phyloP scores from a whole-genome alignment of 2,329 filamentous ascomycete genomes.

The Diaporthe sp. region DNA sequence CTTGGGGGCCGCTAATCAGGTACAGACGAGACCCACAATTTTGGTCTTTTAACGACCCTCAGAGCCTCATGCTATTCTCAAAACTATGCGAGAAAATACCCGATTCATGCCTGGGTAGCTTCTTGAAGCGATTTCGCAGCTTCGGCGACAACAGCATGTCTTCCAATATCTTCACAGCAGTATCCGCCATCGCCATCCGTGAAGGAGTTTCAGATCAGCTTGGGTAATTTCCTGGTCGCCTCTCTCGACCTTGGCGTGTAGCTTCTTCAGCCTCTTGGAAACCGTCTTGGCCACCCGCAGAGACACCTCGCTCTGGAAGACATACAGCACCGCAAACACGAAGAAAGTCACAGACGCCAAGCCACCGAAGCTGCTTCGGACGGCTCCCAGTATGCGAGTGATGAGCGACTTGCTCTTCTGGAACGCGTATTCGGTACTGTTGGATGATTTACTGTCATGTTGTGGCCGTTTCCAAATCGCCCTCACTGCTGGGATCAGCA shows the following conservation, averaged over 20 bases:
- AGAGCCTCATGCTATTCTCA: background rate
- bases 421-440: slow-evolving; percentile 71
- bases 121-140: background rate
- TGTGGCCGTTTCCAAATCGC: slow-evolving; percentile 61
- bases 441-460: slow-evolving; percentile 55
- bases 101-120: background rate
- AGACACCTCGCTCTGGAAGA: slow-evolving; percentile 71
- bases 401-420: slow-evolving; percentile 63
- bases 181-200: slow-evolving; percentile 70
- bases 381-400: slow-evolving; percentile 59
- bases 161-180: slow-evolving; percentile 51
- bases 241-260: slow-evolving; percentile 61
- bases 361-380: slow-evolving; percentile 56
- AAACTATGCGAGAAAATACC: background rate
- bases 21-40: background rate
- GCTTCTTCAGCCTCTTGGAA: slow-evolving; percentile 61
- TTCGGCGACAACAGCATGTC: background rate
- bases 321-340: slow-evolving; percentile 68
- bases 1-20: background rate
- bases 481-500: slow-evolving; percentile 65
- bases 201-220: slow-evolving; percentile 61
- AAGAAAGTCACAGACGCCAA: slow-evolving; percentile 66
- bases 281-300: slow-evolving; percentile 66
- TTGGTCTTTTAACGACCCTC: background rate
- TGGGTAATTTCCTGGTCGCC: slow-evolving; percentile 61